Evolutionary conservation across 2,329 filamentous ascomycete species (phyloP), one percentile per base, ranked within the genome.

Genomic region (Pseudopyricularia cyperi): DNA sequence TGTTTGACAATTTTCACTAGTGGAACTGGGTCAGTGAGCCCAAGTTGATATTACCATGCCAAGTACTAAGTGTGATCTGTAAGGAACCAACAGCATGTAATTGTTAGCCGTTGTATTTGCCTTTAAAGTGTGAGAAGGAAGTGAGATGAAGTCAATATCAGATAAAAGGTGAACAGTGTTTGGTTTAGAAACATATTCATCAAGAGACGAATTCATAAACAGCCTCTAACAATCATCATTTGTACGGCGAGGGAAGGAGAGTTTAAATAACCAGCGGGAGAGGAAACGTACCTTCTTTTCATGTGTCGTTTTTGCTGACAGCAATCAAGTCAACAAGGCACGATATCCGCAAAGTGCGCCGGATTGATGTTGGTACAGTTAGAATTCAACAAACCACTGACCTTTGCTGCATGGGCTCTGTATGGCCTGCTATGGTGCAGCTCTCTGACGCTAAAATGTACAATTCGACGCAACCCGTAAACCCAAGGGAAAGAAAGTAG

Each of bases 151-250:
- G 9, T 9, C 39, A 44, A 50, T 37, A 52, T 56, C 48, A 53
- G 51, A 50, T 5, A 54, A 48, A 48, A 50, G 48, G 48, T 53
- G 52, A 53, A 53, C 52, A 53, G 51, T 55, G 53, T 51, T 47
- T 28, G 51, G 47, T 55, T 53, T 52, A 30, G 47, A 57, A 57
- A 46, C 55, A 57, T 52, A 39, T 46, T 52, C 44, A 52, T 44
- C 50, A 47, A 19, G n/a, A 52, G 44, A 48, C 35, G 50, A 52
- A 53, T 54, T 57, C 55, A 57, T 57, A 55, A 57, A 57, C 55
- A 57, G 55, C 55, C 55, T 57, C 55, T 56, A 54, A 55, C 49
- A 46, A 34, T 57, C 55, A 57, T 57, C 55, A 57, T 55, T 12
- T 44, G n/a, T 30, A 32, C 26, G 30, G 39, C 32, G 1, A 42